Evolutionary conservation across 192 early-diverging fungal genomes (phyloP), one percentile per base, ranked within the genome.

Genomic region (Podila verticillata): DNA sequence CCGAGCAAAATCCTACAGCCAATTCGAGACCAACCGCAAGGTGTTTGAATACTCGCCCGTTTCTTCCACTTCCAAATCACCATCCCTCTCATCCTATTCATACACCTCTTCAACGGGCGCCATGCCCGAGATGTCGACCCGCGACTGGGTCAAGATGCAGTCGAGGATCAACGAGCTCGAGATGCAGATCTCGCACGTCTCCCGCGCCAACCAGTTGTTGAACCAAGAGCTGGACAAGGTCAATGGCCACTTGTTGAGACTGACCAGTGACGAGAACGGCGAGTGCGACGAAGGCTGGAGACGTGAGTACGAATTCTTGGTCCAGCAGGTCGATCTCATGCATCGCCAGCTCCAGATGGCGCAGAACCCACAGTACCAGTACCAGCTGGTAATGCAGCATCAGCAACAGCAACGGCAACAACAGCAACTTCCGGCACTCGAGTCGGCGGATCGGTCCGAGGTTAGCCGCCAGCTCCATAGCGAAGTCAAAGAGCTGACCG

Each of bases 141-240:
- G 57, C 5, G 77, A 72, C 63, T 80, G 77, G 77, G 22, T 71
- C 51, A 63, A 80, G 57, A 66, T 80, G 70, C 69, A 80, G 30
- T 63, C 60, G 28, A 70, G 63, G 24, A 80, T 80, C 66, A 59
- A 65, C 26, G 66, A 65, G 2, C 57, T 80, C 7, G 77, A 80
- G 61, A 63, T 47, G 28, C 65, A 80, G 32, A 51, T 80, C 19
- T 30, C 39, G 8, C 61, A 68, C 51, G 58, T 72, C 44, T 56
- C 70, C 2, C 34, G 70, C 61, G 72, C 65, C 3, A 80, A 80
- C 39, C 19, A 64, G 5, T 30, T 68, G 61, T 24, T 80, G 24
- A 68, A 80, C 13, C 77, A 80, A 28, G 77, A 80, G n/a, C 66
- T 80, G 4, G 70, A 80, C 35, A 80, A 65, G 20, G 69, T 80